A percentile compares a stretch with the other conserved stretches of the same genome.
These are phyloP conservation scores for Punica granatum DNA, from an alignment of 345 rosid species.

Conservation along the genomic window DNA sequence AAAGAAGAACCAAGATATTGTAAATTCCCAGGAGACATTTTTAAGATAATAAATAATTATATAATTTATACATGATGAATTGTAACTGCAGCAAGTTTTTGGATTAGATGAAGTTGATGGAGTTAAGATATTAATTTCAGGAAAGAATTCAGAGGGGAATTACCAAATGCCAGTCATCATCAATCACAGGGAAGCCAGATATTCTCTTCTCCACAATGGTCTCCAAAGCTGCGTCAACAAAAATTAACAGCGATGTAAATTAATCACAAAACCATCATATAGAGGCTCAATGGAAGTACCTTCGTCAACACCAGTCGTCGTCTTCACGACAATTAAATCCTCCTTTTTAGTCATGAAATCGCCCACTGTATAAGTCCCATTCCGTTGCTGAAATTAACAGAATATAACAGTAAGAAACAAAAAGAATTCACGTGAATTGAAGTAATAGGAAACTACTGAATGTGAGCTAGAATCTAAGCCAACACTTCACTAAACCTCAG, in stretches of 20 bases:
- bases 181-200: constrained; percentile 86
- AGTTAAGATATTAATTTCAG: neutral
- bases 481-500: neutral
- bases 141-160: neutral
- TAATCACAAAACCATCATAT: neutral
- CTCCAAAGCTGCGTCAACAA: constrained; percentile 53
- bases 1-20: neutral
- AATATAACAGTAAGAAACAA: neutral
- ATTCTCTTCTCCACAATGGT: constrained; percentile 73
- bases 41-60: neutral
- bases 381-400: constrained; percentile 34
- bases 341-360: constrained; percentile 83
- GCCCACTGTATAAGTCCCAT: constrained; percentile 67
- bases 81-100: neutral
- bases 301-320: constrained; percentile 76
- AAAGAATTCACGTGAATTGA: neutral
- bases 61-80: neutral
- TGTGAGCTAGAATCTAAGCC: neutral
- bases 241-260: neutral
- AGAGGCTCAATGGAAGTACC: constrained; percentile 31
- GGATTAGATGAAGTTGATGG: neutral
- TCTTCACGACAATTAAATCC: constrained; percentile 57
- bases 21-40: neutral
- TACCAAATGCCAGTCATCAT: constrained; percentile 89
- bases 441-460: neutral